Base-by-base conservation (phyloP, 257 asterid genomes). In the Prunella vulgaris region DNA sequence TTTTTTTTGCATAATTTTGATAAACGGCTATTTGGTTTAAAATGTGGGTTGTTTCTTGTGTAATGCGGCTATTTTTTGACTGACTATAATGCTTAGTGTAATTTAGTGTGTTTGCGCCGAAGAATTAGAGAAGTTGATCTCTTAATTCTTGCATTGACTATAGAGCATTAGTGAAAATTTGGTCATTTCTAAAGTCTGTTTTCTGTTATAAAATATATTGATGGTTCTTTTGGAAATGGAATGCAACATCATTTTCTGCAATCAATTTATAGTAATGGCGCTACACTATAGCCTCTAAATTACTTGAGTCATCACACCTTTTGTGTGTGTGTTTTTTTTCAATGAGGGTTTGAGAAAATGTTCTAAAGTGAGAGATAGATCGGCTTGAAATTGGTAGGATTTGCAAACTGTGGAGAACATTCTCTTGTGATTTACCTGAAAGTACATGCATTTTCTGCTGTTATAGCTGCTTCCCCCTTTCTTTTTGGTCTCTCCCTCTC, bases 181-280 rank as follows among this genome's bases (percentile, higher is more conserved):
- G 35, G 40, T 37, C 1, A 13, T 72, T 37, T 4, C 32, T 46
- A 1, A 69, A 17, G 22, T 33, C 25, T 48, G 22, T 30, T 57
- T 25, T 24, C 35, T 48, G 10, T 3, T 5, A 12, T 53, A 30
- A 33, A 21, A 32, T 54, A 18, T 35, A 12, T 58, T 76, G 22
- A 4, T 64, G 14, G 20, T 22, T 40, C n/a, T 66, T 14, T 27
- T 14, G 46, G 17, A 25, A 48, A 18, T 14, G 46, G 17, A 25
- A 48, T 40, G 67, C 44, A 62, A 20, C 42, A 35, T n/a, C 38
- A 74, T 32, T 66, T 9, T 48, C 32, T 76, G 65, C 73, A 64
- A 13, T 66, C 20, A 5, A 38, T 21, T 69, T 28, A 61, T 51
- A 33, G 54, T 22, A 49, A 30, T 61, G 40, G 40, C 48, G 71